These are phyloP conservation scores for Barbarea vulgaris DNA, from an alignment of 345 rosid species.

Conservation along the genomic window DNA sequence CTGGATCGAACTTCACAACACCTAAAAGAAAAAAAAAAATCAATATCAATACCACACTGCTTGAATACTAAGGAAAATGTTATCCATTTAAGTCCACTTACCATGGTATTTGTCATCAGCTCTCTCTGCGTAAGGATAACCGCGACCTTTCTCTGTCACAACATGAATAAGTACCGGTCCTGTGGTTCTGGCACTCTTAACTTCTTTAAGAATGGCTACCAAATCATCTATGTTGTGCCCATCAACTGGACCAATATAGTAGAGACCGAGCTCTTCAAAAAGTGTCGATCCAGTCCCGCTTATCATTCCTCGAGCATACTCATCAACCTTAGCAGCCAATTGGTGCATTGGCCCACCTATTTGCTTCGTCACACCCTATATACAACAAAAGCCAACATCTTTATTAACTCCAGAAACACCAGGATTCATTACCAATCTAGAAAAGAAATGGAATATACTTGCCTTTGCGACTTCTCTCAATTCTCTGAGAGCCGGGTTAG, in stretches of 20 bases:
- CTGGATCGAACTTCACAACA: constrained; percentile 88
- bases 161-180: constrained; percentile 97
- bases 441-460: constrained; percentile 17
- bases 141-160: constrained; percentile 98
- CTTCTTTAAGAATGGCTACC: constrained; percentile 82
- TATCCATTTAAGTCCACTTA: background rate
- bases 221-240: constrained; percentile 95
- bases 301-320: constrained; percentile 98
- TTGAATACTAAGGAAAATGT: background rate
- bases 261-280: constrained; percentile 94
- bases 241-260: constrained; percentile 97
- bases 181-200: constrained; percentile 83
- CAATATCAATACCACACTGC: background rate
- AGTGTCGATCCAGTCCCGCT: constrained; percentile 94
- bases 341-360: constrained; percentile 94
- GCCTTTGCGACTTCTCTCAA: constrained; percentile 99
- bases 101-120: constrained; percentile 98
- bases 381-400: background rate
- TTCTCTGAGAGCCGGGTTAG: constrained; percentile 91
- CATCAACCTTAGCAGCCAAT: constrained; percentile 94
- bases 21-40: constrained; percentile 51
- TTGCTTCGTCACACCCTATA: constrained; percentile 89
- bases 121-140: constrained; percentile 95
- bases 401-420: background rate
- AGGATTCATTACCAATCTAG: background rate